Base-by-base conservation (phyloP, 164 flowering plant genomes). In the Buxus sempervirens region DNA sequence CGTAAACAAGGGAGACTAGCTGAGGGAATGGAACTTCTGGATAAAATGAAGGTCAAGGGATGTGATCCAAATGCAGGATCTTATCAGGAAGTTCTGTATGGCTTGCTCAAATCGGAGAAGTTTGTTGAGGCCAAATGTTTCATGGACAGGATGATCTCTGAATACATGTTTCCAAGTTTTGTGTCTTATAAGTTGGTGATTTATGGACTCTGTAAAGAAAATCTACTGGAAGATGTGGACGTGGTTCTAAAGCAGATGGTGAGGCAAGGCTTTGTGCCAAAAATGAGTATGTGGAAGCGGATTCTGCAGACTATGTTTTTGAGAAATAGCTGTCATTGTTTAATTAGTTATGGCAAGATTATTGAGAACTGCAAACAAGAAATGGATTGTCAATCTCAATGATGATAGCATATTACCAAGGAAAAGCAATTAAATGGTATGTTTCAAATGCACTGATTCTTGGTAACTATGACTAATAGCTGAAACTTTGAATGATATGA, bases 41-140 rank as follows among this genome's bases (percentile, higher is more conserved):
- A 32, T 63, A 79, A 70, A 55, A 88, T 91, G 93, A 80, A 70
- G 80, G 68, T 71, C 0, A 86, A 82, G 65, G 98, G 98, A 12
- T 94, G 98, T 70, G 48, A 82, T 9, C 97, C 97, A 4, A 82
- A 87, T 76, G 67, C 76, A 0, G 93, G 89, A 53, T 79, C 97
- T 28, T 90, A 91, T 68, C 88, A 85, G 66, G 85, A 84, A 74
- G 85, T 91, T 61, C 64, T 94, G 38, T 32, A 32, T 76, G 88
- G 93, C 26, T 79, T 94, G 67, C 82, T 91, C 45, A 83, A 79
- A 70, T 73, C 66, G 1, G 58, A 32, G 7, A 32, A 75, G 68
- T 88, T 73, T 71, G 61, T 70, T 14, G 84, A 88, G 79, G 98
- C 95, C 38, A 86, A 80, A 68, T 68, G 71, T 36, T 78, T 87